Percentiles rank a stretch among this genome's conserved stretches.
Evolutionary conservation across 768 basidiomycete genomes (phyloP).

Genomic region (Boletus rex-veris): DNA sequence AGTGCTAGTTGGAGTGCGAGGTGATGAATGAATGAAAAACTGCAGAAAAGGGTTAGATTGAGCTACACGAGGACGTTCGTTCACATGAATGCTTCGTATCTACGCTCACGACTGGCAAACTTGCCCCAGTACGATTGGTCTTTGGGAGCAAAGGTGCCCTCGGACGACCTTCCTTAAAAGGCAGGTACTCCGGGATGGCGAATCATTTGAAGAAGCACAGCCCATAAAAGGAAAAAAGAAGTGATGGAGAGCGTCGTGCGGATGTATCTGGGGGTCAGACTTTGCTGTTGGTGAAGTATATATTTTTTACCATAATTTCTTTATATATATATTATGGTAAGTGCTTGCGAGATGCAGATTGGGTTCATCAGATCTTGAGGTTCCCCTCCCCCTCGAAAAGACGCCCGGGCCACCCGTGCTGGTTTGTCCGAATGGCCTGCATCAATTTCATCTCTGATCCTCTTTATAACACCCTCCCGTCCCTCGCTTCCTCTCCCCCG

Average conservation of each 20-base stretch:
- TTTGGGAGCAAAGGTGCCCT: background rate
- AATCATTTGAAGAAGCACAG: constrained; percentile 17
- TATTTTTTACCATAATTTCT: background rate
- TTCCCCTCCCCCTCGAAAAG: background rate
- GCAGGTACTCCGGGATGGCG: constrained; percentile 8
- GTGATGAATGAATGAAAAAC: background rate
- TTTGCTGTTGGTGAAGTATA: background rate
- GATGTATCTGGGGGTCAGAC: constrained; percentile 12
- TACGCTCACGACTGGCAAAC: background rate
- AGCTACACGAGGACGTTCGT: constrained; percentile 1
- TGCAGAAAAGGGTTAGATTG: constrained; percentile 3
- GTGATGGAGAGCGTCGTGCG: background rate
- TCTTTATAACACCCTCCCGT: constrained; percentile 29
- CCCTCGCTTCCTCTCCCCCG: constrained; percentile 11
- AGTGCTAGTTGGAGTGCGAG: background rate
- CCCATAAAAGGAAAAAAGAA: constrained; percentile 12
- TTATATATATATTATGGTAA: background rate
- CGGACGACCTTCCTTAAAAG: constrained; percentile 5
- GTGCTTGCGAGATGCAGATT: constrained; percentile 20
- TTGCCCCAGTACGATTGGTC: no score
- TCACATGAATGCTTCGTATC: no score
- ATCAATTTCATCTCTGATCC: constrained; percentile 26
- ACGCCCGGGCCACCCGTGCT: background rate
- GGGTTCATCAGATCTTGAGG: constrained; percentile 19
- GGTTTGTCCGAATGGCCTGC: constrained; percentile 12